Base-by-base conservation (phyloP, 2,329 filamentous ascomycete genomes). In the Gremmenia infestans region DNA sequence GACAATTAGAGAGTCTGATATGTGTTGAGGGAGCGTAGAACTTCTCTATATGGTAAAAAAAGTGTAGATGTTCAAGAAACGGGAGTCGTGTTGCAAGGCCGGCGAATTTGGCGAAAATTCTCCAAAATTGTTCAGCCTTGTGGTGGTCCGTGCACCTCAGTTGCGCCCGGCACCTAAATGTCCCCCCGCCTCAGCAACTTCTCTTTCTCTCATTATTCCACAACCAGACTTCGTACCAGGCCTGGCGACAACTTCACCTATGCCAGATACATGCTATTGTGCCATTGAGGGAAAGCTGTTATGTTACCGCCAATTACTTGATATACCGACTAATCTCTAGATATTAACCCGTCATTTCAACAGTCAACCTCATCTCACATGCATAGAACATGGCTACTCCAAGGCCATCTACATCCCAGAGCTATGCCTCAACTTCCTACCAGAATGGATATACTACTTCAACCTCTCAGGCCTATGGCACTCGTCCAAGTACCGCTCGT, bases 381-480 rank as follows among this genome's bases (percentile, higher is more conserved):
- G 9, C 2, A 9, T 8, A 32, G 28, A 45, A 36, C 17, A 64
- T 65, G 61, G 53, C 59, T 2, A 59, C 57, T 22, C 53, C 62
- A 15, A 54, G 63, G 36, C 59, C 63, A 9, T 63, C 62, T 4
- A 67, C 65, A 14, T 66, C 66, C 14, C 53, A 60, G 23, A 67
- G 61, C 56, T 60, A 63, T 53, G 55, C 54, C 1, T 66, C 65
- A 22, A 62, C 58, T 7, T 63, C 62, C 5, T 63, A 64, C 56
- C 66, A 67, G 37, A 58, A 63, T 61, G 56, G 54, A 52, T 62
- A 63, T 19, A 68, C 66, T 22, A 65, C 64, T 22, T 68, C 66
- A 11, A 63, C 63, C 46, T 70, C 70, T 43, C 60, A 62, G 43
- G 39, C 54, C 22, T 48, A 57, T 55, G 54, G 64, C n/a, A 64